phyloP scores from a whole-genome alignment of 805 yeast genomes.

The Pichia manshurica region DNA sequence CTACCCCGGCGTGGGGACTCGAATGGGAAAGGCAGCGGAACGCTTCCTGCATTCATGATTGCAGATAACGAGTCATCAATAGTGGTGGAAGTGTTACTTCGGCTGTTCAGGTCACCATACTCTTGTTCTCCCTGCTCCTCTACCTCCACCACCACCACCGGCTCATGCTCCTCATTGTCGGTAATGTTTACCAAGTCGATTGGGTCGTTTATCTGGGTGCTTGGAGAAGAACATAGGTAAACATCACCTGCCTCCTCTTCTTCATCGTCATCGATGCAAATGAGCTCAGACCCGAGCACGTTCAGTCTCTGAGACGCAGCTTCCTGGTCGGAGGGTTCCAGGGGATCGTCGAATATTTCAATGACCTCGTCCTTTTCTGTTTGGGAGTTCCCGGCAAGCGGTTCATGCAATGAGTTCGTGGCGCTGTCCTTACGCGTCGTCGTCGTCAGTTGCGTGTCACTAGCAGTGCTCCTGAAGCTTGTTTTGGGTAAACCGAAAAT shows the following conservation, averaged over 20 bases:
- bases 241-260: background rate
- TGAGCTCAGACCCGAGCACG: background rate
- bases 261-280: background rate
- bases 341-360: no score
- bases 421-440: no score
- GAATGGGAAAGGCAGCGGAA: background rate
- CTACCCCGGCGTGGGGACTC: background rate
- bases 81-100: background rate
- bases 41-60: background rate
- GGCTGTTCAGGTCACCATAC: no score
- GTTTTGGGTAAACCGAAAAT: slow-evolving; percentile 2
- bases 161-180: background rate
- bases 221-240: slow-evolving; percentile 7
- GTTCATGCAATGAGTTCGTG: no score
- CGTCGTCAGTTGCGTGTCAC: no score
- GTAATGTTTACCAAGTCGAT: background rate
- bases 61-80: background rate
- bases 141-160: no score
- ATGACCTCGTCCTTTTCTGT: no score
- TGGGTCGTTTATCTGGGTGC: background rate
- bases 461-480: no score
- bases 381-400: no score
- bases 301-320: no score
- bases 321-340: no score
- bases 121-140: no score